These are phyloP conservation scores for Ramaria sp. DNA, from an alignment of 768 basidiomycete species.

Conservation along the genomic window DNA sequence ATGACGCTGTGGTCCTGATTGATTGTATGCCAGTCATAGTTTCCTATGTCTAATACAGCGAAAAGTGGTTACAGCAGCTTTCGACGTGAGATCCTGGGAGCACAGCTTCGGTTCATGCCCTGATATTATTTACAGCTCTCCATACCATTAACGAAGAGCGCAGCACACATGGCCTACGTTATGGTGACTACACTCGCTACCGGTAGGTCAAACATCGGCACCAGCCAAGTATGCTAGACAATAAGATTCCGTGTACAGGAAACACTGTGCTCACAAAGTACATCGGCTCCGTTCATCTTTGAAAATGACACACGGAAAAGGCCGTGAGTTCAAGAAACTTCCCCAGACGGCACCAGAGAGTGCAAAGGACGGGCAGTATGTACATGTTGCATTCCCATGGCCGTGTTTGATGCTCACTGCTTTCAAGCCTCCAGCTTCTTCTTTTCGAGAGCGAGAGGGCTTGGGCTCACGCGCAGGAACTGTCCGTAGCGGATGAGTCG, in stretches of 20 bases:
- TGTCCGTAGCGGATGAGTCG: constrained; percentile 43
- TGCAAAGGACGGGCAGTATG: constrained; percentile 80
- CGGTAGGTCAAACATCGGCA: constrained; percentile 33
- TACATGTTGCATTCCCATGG: constrained; percentile 9
- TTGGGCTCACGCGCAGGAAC: constrained; percentile 83
- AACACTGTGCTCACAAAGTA: constrained; percentile 86
- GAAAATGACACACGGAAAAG: constrained; percentile 81
- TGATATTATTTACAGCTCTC: constrained; percentile 42
- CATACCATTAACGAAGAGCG: constrained; percentile 82
- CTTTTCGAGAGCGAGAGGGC: constrained; percentile 89
- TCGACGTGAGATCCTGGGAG: not conserved
- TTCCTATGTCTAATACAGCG: not conserved
- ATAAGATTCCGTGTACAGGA: constrained; percentile 34
- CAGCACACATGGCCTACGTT: constrained; percentile 82
- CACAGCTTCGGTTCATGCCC: not conserved
- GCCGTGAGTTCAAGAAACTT: constrained; percentile 81
- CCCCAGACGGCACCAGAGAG: constrained; percentile 55
- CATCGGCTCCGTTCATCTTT: constrained; percentile 78
- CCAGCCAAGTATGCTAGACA: too few relatives aligned
- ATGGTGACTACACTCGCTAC: constrained; percentile 82
- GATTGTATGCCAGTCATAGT: not conserved
- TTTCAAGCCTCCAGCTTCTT: constrained; percentile 62
- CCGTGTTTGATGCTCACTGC: not conserved
- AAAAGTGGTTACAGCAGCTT: not conserved
- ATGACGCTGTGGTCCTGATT: not conserved